Evolutionary conservation across 2,329 filamentous ascomycete genomes (phyloP).

Genomic region (Xylaria sp.): DNA sequence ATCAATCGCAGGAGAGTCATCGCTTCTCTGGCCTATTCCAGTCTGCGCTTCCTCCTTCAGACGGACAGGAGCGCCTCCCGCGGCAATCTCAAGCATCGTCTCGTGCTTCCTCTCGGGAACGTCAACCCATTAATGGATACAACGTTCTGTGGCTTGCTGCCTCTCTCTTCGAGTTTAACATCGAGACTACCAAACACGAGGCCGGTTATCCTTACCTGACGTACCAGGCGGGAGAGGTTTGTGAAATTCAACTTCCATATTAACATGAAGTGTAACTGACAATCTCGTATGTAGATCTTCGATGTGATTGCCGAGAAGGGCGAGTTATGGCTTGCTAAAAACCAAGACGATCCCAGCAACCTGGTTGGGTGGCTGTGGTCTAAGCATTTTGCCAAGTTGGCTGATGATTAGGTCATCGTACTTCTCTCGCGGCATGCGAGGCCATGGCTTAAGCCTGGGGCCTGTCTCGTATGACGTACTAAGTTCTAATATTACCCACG

Average conservation of each 20-base stretch:
- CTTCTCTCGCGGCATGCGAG: background rate
- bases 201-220: slow-evolving; percentile 95
- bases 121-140: slow-evolving; percentile 58
- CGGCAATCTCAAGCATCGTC: slow-evolving; percentile 61
- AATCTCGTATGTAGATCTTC: slow-evolving; percentile 61
- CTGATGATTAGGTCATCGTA: slow-evolving; percentile 44
- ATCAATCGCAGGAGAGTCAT: slow-evolving; percentile 48
- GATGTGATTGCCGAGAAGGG: slow-evolving; percentile 95
- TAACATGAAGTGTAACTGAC: background rate
- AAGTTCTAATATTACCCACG: background rate
- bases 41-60: slow-evolving; percentile 80
- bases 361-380: slow-evolving; percentile 98
- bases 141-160: slow-evolving; percentile 89
- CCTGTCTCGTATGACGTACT: background rate
- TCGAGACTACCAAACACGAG: slow-evolving; percentile 87
- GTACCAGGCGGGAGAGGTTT: slow-evolving; percentile 88
- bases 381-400: slow-evolving; percentile 84
- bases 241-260: slow-evolving; percentile 31
- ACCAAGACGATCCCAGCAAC: slow-evolving; percentile 83
- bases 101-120: slow-evolving; percentile 62
- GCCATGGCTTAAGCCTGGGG: background rate
- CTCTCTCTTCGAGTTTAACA: slow-evolving; percentile 96
- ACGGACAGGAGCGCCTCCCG: slow-evolving; percentile 59
- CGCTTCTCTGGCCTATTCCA: slow-evolving; percentile 81
- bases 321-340: slow-evolving; percentile 95